phyloP scores from a whole-genome alignment of 805 yeast species.

The Metschnikowia aberdeeniae region DNA sequence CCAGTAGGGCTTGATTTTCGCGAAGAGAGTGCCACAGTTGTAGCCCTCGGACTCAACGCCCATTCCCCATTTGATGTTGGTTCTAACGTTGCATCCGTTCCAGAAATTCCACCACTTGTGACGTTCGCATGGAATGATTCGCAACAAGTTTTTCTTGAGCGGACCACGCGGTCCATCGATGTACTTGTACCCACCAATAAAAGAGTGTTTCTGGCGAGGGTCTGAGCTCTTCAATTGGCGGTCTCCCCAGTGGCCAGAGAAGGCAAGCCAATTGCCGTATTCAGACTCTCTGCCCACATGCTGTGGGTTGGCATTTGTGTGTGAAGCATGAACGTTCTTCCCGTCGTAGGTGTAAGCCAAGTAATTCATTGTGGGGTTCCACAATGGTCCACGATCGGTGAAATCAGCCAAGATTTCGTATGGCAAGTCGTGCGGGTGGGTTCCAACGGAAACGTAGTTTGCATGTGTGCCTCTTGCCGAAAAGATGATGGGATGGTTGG shows the following conservation, averaged over 20 bases:
- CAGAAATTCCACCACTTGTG: constrained; percentile 91
- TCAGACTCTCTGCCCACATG: constrained; percentile 48
- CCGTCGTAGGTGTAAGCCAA: constrained; percentile 82
- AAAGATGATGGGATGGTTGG: constrained; percentile 66
- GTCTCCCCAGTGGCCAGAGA: constrained; percentile 90
- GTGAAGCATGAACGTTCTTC: constrained; percentile 38
- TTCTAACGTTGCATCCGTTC: constrained; percentile 76
- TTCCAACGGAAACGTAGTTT: constrained; percentile 92
- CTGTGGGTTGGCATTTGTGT: constrained; percentile 37
- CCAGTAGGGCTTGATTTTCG: constrained; percentile 49
- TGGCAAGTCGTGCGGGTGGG: constrained; percentile 93
- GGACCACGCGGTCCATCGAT: constrained; percentile 96
- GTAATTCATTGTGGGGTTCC: constrained; percentile 88
- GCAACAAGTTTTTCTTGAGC: constrained; percentile 63
- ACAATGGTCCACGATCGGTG: constrained; percentile 90
- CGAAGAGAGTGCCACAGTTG: constrained; percentile 67
- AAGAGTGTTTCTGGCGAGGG: constrained; percentile 79
- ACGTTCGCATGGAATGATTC: constrained; percentile 75
- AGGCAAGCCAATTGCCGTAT: constrained; percentile 76
- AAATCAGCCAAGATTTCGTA: constrained; percentile 87
- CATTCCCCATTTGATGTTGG: constrained; percentile 71
- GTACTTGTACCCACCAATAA: constrained; percentile 79
- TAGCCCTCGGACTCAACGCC: constrained; percentile 88
- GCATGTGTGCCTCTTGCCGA: constrained; percentile 97
- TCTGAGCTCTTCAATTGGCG: constrained; percentile 60